phyloP scores from a whole-genome alignment of 257 asterid genomes.

The Voacanga thouarsii region DNA sequence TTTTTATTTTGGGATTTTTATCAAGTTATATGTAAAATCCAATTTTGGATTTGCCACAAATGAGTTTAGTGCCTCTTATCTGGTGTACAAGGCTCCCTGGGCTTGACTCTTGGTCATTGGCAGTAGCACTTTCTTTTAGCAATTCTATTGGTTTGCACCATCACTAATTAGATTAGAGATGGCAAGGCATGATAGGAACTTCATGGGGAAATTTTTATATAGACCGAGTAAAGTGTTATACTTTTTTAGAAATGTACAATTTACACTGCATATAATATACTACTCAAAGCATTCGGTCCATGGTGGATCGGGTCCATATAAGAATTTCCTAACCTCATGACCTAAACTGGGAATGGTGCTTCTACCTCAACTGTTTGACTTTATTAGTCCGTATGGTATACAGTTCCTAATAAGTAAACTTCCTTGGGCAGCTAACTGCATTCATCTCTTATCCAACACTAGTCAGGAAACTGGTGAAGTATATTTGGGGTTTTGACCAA shows the following conservation, averaged over 20 bases:
- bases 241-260: too few relatives aligned
- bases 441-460: background rate
- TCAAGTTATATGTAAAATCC: background rate
- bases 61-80: background rate
- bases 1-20: background rate
- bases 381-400: background rate
- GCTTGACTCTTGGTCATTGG: too few relatives aligned
- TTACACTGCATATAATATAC: too few relatives aligned
- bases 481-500: too few relatives aligned
- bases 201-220: too few relatives aligned
- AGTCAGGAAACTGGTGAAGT: background rate
- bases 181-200: background rate
- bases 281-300: too few relatives aligned
- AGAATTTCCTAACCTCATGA: too few relatives aligned
- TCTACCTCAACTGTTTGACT: background rate
- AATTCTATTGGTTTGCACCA: background rate
- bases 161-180: background rate
- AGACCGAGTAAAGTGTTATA: too few relatives aligned
- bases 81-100: background rate
- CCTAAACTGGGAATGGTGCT: too few relatives aligned
- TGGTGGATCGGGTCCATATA: too few relatives aligned
- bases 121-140: background rate
- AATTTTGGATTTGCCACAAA: background rate
- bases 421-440: background rate
- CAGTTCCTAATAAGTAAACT: background rate